Base-by-base conservation (phyloP, 1,284 basidiomycete genomes). In the Irpex sp. region DNA sequence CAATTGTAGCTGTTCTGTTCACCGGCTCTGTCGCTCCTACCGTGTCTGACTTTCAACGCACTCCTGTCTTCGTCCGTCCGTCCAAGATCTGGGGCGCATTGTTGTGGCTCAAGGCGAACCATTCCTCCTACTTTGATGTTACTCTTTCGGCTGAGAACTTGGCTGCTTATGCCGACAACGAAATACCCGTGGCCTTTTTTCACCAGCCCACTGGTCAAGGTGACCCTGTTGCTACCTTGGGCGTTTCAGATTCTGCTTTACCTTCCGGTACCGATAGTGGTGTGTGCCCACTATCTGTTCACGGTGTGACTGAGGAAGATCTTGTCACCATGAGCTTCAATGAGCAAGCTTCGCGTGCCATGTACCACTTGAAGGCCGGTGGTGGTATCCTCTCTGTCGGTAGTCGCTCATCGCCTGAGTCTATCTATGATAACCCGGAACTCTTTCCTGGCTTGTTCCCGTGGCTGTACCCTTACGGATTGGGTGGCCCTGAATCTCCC, bases 101-200 rank as follows among this genome's bases (percentile, higher is more conserved):
- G 6, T 64, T 74, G 48, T 78, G 75, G 77, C 63, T 79, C 8
- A 72, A 69, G 53, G 45, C 75, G 0, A 79, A 79, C 60, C 74
- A 79, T 61, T n/a, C 39, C 9, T 72, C 73, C 49, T 80, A 80
- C 59, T 45, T 16, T 14, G 73, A 78, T 59, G 18, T 79, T 1
- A 57, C 67, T 5, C 75, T 79, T 9, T 73, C 71, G 4, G 28
- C 69, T 6, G 63, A 71, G 2, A 75, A 76, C 61, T 39, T 79
- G 2, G 36, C 57, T 0, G 21, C 58, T 14, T 79, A 78, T 67
- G 48, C 67, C 7, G 70, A 75, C 42, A 51, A 67, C 49, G 58
- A 45, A 2, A 66, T 69, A 8, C 75, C 75, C 19, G 74, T 77
- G 0, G 33, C 62, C 16, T 16, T 49, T 6, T 23, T 58, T 14